A percentile compares a stretch with the other conserved stretches of the same genome.
Evolutionary conservation across 495 filamentous ascomycete genomes (phyloP).

Genomic region (Aspergillus nidulans): DNA sequence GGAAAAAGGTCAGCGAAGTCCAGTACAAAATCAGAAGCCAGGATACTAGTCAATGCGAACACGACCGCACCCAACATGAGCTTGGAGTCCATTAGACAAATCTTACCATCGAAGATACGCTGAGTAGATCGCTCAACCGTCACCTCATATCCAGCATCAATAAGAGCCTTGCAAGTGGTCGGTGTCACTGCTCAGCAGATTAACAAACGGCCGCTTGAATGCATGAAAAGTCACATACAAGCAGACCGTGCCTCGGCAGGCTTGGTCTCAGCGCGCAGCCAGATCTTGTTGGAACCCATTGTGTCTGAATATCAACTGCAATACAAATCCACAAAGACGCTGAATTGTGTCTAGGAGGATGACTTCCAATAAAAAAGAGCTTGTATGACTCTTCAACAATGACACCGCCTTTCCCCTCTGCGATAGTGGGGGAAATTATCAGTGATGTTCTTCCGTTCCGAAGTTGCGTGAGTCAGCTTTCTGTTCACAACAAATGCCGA

Average conservation of each 20-base stretch:
- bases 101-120: conserved; percentile 75
- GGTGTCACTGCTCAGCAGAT: conserved; percentile 48
- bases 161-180: conserved; percentile 68
- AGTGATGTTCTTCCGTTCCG: conserved; percentile 35
- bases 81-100: neutral
- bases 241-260: conserved; percentile 47
- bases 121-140: conserved; percentile 75
- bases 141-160: conserved; percentile 80
- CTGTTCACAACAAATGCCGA: too few species aligned
- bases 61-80: neutral
- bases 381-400: conserved; percentile 12
- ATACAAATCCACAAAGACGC: neutral
- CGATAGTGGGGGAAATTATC: conserved; percentile 29
- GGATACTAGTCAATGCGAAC: neutral
- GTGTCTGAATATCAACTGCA: conserved; percentile 12
- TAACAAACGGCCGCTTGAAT: conserved; percentile 8
- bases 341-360: conserved; percentile 9
- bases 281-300: conserved; percentile 45
- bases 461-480: conserved; percentile 28
- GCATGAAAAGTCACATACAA: conserved; percentile 26
- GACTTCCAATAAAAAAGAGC: neutral
- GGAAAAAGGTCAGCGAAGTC: neutral
- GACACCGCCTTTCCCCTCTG: conserved; percentile 31
- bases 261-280: conserved; percentile 48
- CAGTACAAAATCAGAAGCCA: neutral